A percentile compares a stretch with the other conserved stretches of the same genome.
These are phyloP conservation scores for Zalerion maritima DNA, from an alignment of 495 filamentous ascomycete species.

Conservation along the genomic window DNA sequence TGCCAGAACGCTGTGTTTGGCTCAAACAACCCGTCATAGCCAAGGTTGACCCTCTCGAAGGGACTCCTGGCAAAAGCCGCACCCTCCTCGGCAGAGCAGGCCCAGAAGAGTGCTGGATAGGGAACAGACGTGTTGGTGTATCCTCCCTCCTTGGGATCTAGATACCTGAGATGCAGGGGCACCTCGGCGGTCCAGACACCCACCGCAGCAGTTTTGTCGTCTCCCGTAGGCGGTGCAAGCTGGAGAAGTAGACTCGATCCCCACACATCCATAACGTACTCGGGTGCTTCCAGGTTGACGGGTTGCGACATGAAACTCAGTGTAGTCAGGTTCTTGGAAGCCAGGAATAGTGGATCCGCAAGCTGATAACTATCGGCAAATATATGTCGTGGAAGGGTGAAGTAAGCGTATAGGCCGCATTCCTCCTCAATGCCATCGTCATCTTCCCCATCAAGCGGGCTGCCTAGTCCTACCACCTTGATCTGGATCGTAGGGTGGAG, in stretches of 20 bases:
- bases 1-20: slow-evolving; percentile 78
- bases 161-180: slow-evolving; percentile 79
- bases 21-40: slow-evolving; percentile 77
- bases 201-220: slow-evolving; percentile 10
- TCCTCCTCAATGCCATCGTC: slow-evolving; percentile 15
- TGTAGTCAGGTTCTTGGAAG: slow-evolving; percentile 57
- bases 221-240: slow-evolving; percentile 38
- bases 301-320: slow-evolving; percentile 59
- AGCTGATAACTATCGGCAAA: slow-evolving; percentile 85
- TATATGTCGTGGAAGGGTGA: slow-evolving; percentile 70
- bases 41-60: slow-evolving; percentile 71
- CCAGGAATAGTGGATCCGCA: slow-evolving; percentile 53
- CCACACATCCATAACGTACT: slow-evolving; percentile 65
- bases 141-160: slow-evolving; percentile 41
- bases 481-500: slow-evolving; percentile 74
- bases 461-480: slow-evolving; percentile 27
- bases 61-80: slow-evolving; percentile 64
- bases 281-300: slow-evolving; percentile 85
- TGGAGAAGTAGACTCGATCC: slow-evolving; percentile 69
- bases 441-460: slow-evolving; percentile 15
- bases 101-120: slow-evolving; percentile 82
- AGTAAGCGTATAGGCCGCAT: slow-evolving; percentile 68
- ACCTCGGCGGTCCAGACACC: slow-evolving; percentile 56
- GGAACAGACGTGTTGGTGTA: slow-evolving; percentile 41
- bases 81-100: slow-evolving; percentile 60